Base-by-base conservation (phyloP, 2,329 filamentous ascomycete genomes). In the Taxawa tesnikishii region DNA sequence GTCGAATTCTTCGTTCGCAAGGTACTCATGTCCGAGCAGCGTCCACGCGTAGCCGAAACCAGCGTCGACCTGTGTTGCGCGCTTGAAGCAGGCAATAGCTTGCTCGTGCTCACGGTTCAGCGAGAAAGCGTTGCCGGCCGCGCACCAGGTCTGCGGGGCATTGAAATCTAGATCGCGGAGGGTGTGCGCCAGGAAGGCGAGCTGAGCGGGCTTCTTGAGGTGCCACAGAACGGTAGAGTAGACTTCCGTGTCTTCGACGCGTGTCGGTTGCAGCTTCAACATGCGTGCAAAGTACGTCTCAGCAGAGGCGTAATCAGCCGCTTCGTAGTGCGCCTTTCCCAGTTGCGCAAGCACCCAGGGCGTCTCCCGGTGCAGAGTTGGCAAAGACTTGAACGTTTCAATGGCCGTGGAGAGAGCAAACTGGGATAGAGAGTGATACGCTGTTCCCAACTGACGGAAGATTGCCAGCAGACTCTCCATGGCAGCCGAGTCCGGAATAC, bases 191-290 rank as follows among this genome's bases (percentile, higher is more conserved):
- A 98, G 67, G 56, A 90, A 93, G 1, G 88, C 87, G 14, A 98
- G 67, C 39, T 94, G 83, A 0, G 85, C 82, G 50, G 94, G 88
- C 41, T 82, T 79, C 56, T 93, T 94, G 40, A 94, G 63, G 55
- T 94, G 87, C 90, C 92, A 98, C n/a, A 98, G 68, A n/a, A 93
- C 79, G 1, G 90, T 98, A 10, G 88, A 96, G 58, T 94, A 98
- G 21, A 96, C 78, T 52, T 98, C 90, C 87, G 96, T 94, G 49
- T 94, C 87, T 50, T 93, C 81, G 27, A 92, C 67, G 4, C 83
- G 75, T 1, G 83, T 82, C 1, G 88, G 88, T 9, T 83, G 78
- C 43, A 90, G 67, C 18, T 79, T 72, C 31, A 84, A 77, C 43
- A 98, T 73, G 34, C 77, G 75, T 36, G 75, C 69, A 54, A 94